These are phyloP conservation scores for Fagopyrum esculentum DNA, from an alignment of 148 eudicot species.

Conservation along the genomic window DNA sequence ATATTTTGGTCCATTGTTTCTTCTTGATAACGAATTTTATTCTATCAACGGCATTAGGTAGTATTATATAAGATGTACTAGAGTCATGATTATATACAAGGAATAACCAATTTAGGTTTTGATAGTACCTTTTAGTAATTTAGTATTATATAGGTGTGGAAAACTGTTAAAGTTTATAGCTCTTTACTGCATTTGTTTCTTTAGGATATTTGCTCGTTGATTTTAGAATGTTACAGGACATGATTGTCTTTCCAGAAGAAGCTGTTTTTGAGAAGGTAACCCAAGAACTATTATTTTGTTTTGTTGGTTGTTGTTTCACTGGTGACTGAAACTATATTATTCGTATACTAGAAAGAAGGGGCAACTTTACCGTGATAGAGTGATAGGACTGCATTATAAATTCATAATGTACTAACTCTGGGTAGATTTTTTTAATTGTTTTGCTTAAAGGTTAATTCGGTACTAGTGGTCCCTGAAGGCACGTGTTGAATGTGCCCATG, in stretches of 20 bases:
- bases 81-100: neutral
- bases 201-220: neutral
- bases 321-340: neutral
- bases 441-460: too few species aligned
- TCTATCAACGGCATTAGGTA: too few species aligned
- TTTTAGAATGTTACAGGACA: constrained; percentile 26
- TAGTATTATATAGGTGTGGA: neutral
- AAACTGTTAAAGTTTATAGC: neutral
- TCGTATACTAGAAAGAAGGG: neutral
- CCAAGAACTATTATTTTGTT: neutral
- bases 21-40: neutral
- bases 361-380: neutral
- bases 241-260: too few species aligned
- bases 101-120: neutral
- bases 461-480: too few species aligned
- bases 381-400: too few species aligned
- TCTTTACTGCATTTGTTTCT: neutral
- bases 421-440: too few species aligned
- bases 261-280: constrained; percentile 88
- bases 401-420: too few species aligned
- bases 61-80: neutral
- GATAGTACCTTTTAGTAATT: neutral
- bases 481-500: too few species aligned
- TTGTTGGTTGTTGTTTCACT: too few species aligned
- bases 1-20: neutral